Conservation (phyloP, 805 yeast species). For the Saturnispora serradocipensis region DNA sequence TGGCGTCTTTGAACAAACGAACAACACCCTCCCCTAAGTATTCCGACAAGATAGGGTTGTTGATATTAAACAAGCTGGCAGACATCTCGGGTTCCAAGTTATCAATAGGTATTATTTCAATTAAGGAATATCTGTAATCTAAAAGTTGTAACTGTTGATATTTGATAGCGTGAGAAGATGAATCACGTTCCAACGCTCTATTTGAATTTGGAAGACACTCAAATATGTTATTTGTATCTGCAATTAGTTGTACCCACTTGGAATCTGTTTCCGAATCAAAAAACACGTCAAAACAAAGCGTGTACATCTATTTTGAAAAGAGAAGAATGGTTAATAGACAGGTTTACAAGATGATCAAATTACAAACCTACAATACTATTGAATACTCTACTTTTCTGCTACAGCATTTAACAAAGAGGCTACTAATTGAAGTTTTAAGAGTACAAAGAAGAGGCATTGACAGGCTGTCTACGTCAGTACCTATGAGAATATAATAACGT, state of each 20-base stretch:
- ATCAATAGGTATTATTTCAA: slow-evolving; percentile 27
- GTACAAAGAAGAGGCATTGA: too few species aligned
- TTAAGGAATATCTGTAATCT: slow-evolving; percentile 30
- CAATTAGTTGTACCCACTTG: background rate
- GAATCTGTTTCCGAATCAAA: background rate
- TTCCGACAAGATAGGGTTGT: slow-evolving; percentile 47
- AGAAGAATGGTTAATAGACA: background rate
- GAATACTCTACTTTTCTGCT: background rate
- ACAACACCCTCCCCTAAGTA: slow-evolving; percentile 69
- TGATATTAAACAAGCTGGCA: slow-evolving; percentile 6
- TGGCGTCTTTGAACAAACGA: slow-evolving; percentile 51
- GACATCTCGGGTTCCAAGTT: slow-evolving; percentile 3
- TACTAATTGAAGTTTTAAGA: too few species aligned
- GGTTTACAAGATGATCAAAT: background rate
- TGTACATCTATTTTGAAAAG: background rate
- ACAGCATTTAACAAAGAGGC: too few species aligned
- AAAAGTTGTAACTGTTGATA: background rate
- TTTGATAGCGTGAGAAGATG: background rate
- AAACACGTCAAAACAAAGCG: slow-evolving; percentile 3
- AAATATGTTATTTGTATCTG: background rate
- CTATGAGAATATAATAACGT: background rate
- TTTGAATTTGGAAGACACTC: background rate
- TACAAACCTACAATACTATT: background rate
- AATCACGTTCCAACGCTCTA: background rate
- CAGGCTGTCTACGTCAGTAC: background rate